Conservation (phyloP, 2,329 filamentous ascomycete genomes). For the Colletotrichum plurivorum region DNA sequence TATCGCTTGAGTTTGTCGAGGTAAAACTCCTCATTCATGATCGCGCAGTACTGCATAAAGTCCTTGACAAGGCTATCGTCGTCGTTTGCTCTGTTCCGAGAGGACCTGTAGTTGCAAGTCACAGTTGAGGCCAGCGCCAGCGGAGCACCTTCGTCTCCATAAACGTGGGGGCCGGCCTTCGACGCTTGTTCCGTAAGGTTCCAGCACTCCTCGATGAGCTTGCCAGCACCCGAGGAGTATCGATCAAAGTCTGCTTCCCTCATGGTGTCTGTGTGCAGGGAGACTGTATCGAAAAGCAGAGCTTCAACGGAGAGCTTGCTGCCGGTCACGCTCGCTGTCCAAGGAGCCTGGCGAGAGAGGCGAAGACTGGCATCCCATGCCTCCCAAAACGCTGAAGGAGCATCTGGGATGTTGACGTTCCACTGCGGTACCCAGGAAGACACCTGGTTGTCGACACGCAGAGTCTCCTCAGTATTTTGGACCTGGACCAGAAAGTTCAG, state of each 20-base stretch:
- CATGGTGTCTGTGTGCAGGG: neutral
- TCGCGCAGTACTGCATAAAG: slow-evolving; percentile 1
- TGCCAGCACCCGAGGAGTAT: neutral
- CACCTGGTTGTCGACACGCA: neutral
- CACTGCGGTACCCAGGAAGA: slow-evolving; percentile 8
- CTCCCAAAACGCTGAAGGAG: slow-evolving; percentile 10
- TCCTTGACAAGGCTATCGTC: neutral
- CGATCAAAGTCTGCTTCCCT: neutral
- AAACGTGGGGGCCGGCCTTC: neutral
- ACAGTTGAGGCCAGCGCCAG: neutral
- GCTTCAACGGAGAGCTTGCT: neutral
- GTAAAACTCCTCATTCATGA: neutral
- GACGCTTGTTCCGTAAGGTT: neutral
- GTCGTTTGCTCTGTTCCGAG: neutral
- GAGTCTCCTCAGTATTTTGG: neutral
- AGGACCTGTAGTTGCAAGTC: neutral
- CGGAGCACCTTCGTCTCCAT: neutral
- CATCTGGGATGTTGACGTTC: neutral
- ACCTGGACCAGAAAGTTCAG: slow-evolving; percentile 10
- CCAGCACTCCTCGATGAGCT: slow-evolving; percentile 1
- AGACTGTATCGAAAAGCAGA: neutral
- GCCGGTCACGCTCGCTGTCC: neutral
- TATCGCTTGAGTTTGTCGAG: neutral
- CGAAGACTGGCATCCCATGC: slow-evolving; percentile 14
- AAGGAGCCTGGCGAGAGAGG: neutral